phyloP scores from a whole-genome alignment of 2,329 filamentous ascomycete species.

The Ilyonectria mors-panacis region DNA sequence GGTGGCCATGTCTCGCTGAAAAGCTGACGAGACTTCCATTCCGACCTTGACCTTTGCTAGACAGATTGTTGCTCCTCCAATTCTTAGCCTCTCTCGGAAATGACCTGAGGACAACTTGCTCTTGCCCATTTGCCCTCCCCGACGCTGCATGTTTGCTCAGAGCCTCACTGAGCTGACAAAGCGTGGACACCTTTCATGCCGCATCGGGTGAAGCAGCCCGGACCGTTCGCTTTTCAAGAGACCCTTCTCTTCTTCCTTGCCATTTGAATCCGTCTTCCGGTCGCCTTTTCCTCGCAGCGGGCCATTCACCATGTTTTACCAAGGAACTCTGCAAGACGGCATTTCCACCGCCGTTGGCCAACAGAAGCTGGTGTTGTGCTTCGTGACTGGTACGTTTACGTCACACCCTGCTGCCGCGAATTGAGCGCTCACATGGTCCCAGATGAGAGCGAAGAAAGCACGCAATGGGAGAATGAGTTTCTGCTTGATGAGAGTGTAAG shows the following conservation, averaged over 20 bases:
- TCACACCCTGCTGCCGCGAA: constrained; percentile 11
- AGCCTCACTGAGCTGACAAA: constrained; percentile 27
- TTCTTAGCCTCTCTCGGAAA: neutral
- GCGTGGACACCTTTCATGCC: constrained; percentile 44
- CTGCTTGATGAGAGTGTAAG: constrained; percentile 70
- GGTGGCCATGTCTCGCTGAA: constrained; percentile 10
- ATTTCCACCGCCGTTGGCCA: constrained; percentile 82
- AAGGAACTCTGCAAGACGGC: constrained; percentile 84
- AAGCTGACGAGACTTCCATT: constrained; percentile 8
- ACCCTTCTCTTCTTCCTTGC: neutral
- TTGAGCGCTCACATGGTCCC: constrained; percentile 33
- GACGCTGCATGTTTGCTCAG: neutral
- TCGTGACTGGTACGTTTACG: constrained; percentile 77
- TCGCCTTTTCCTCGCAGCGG: neutral
- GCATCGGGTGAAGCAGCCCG: constrained; percentile 15
- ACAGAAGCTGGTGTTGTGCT: constrained; percentile 85
- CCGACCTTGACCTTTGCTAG: constrained; percentile 3
- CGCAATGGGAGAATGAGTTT: constrained; percentile 80
- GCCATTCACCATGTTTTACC: constrained; percentile 78
- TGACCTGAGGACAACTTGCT: constrained; percentile 5
- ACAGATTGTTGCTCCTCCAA: constrained; percentile 27
- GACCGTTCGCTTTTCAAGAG: neutral
- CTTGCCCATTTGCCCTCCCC: constrained; percentile 10
- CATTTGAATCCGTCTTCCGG: neutral
- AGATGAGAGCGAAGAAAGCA: constrained; percentile 74